Evolutionary conservation across 2,329 filamentous ascomycete species (phyloP), one percentile per base, ranked within the genome.

Genomic region (Fusarium nodosum): DNA sequence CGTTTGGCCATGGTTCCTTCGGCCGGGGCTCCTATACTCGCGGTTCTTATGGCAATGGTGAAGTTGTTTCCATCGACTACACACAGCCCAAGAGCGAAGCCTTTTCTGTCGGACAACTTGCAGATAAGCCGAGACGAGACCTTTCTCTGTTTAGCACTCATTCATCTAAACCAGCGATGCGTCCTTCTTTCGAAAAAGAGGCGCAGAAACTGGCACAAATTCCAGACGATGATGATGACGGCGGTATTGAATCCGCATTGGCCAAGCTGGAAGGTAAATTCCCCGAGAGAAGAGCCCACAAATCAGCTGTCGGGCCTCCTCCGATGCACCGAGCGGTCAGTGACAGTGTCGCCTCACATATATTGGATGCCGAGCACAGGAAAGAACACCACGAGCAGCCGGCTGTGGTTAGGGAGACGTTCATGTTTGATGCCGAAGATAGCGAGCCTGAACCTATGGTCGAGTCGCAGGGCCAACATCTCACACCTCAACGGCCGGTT

Each of bases 261-360:
- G 81, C 94, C 72, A 99, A 98, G 75, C 85, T 99, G 1, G 96
- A 99, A 81, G 96, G 96, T 12, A 95, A 89, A 71, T 96, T 91
- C 72, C 58, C 65, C 1, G 86, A 91, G 76, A 89, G 85, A 71
- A 87, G 79, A 72, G 66, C 77, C 1, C 77, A 77, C 30, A 81
- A 79, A 54, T 75, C 68, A 18, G 60, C 65, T 16, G 81, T 83
- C 66, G 80, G 82, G 44, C 78, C 79, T 22, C 46, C 36, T 50
- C 12, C 58, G 69, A 11, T 74, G 66, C 15, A 69, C 6, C 33
- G 41, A 4, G 46, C 66, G 3, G 64, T 56, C 6, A 69, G 76
- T 18, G 68, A 74, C 18, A 63, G 67, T 38, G 36, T 76, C 3
- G 69, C 71, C 22, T 67, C 73, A 30, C 65, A 69, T 11, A 75